Evolutionary conservation across 2,329 filamentous ascomycete species (phyloP).

Genomic region (Chrysoporthe puriensis): DNA sequence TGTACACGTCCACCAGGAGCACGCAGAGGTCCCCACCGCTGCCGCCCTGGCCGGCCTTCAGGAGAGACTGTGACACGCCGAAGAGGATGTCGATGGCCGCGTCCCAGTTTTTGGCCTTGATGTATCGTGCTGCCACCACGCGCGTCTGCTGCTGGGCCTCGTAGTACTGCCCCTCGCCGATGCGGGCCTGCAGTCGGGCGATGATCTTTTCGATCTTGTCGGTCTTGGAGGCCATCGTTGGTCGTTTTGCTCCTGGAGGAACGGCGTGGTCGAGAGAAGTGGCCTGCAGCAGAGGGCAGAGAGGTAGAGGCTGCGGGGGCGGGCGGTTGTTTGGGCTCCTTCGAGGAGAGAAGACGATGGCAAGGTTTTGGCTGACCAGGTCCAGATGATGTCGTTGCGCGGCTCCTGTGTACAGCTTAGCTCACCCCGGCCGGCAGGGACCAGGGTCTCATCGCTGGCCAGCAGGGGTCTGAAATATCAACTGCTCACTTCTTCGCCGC

Average conservation of each 20-base stretch:
- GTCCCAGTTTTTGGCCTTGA: slow-evolving; percentile 82
- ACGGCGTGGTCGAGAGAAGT: too few species aligned
- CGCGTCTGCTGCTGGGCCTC: slow-evolving; percentile 98
- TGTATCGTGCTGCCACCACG: slow-evolving; percentile 90
- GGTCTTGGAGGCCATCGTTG: slow-evolving; percentile 35
- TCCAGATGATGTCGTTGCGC: not conserved
- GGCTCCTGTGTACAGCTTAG: not conserved
- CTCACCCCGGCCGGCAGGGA: not conserved
- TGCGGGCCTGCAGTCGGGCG: slow-evolving; percentile 70
- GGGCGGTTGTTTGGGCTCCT: not conserved
- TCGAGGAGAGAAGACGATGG: not conserved
- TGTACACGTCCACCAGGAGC: slow-evolving; percentile 88
- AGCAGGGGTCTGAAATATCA: slow-evolving; percentile 13
- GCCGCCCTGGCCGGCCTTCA: slow-evolving; percentile 91
- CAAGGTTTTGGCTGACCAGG: not conserved
- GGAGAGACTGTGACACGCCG: slow-evolving; percentile 80
- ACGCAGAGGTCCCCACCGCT: slow-evolving; percentile 89
- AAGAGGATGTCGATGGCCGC: slow-evolving; percentile 87
- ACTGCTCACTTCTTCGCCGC: not conserved
- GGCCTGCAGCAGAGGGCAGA: not conserved
- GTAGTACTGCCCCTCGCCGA: slow-evolving; percentile 80
- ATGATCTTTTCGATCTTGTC: slow-evolving; percentile 63
- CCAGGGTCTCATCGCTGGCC: not conserved
- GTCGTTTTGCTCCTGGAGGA: not conserved
- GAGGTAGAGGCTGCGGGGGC: too few species aligned